Base-by-base conservation (phyloP, 1,284 basidiomycete genomes). In the Trametes sp. region DNA sequence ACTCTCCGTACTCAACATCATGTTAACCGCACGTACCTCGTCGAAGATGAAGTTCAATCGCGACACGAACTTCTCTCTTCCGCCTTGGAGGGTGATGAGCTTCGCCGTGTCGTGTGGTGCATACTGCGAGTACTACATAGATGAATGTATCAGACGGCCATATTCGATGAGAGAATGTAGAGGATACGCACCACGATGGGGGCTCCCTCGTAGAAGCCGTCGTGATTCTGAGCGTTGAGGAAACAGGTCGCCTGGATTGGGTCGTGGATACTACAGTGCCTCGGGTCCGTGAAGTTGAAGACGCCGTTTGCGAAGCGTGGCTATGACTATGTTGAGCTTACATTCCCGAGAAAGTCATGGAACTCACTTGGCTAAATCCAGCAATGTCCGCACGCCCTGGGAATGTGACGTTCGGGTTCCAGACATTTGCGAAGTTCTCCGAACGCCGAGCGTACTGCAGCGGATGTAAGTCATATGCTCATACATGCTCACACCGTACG, bases 131-230 rank as follows among this genome's bases (percentile, higher is more conserved):
- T 67, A 67, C 65, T 67, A 2, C 13, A 5, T 14, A 16, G 24
- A 28, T 8, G 14, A 23, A 13, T 16, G 21, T 46, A 9, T 38
- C 6, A 31, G 23, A 36, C 16, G 49, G 16, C 9, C 19, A 8
- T 51, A 14, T 44, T 2, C 4, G n/a, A 53, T 3, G 5, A 26
- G 11, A 42, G 35, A 36, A 7, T 21, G 8, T 8, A 23, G 1
- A 4, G 29, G 19, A 23, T 75, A 26, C 81, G 70, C 73, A 88
- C 87, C 51, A 86, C 80, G 50, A 87, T 81, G 0, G 87, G 86
- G 1, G 85, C 86, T 31, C 82, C 78, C 75, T 89, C 87, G 67
- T 89, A 89, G 70, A 88, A 89, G 0, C 87, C 87, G 70, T 89
- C 87, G 8, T 78, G 72, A 50, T 84, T 83, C 1, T 77, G 78